phyloP scores from a whole-genome alignment of 768 basidiomycete species.

The Lentinus brumalis region DNA sequence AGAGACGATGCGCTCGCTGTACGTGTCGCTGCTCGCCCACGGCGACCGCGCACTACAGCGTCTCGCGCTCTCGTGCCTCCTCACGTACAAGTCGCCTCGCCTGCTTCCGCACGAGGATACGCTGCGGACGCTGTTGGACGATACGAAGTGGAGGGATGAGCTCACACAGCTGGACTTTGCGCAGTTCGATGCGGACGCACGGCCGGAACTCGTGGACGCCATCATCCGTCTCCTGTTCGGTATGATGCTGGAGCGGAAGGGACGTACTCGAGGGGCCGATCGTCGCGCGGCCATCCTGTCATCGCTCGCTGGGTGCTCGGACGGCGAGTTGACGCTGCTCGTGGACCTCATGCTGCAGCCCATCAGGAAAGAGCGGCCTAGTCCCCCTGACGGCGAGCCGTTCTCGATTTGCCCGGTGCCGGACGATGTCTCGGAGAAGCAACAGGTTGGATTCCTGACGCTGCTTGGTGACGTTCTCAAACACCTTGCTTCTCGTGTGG shows the following conservation, averaged over 20 bases:
- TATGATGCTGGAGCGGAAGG: slow-evolving; percentile 79
- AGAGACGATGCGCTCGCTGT: slow-evolving; percentile 63
- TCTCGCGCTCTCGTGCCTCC: slow-evolving; percentile 73
- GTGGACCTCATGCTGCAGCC: slow-evolving; percentile 88
- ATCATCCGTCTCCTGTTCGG: slow-evolving; percentile 84
- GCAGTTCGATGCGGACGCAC: slow-evolving; percentile 54
- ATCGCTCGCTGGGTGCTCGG: slow-evolving; percentile 66
- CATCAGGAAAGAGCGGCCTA: slow-evolving; percentile 40
- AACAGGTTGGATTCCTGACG: slow-evolving; percentile 82
- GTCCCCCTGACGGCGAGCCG: slow-evolving; percentile 21
- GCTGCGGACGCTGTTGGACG: slow-evolving; percentile 74
- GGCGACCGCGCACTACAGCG: slow-evolving; percentile 81
- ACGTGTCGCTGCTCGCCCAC: slow-evolving; percentile 77
- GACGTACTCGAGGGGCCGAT: slow-evolving; percentile 63
- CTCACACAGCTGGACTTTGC: slow-evolving; percentile 70
- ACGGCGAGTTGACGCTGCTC: slow-evolving; percentile 73
- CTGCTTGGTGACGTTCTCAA: slow-evolving; percentile 84
- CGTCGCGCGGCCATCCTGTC: slow-evolving; percentile 77
- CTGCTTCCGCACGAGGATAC: slow-evolving; percentile 60
- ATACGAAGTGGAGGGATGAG: slow-evolving; percentile 87
- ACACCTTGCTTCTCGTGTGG: slow-evolving; percentile 74
- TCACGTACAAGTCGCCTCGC: slow-evolving; percentile 76
- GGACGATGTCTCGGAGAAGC: slow-evolving; percentile 50
- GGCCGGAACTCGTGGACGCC: slow-evolving; percentile 67
- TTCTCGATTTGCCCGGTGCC: slow-evolving; percentile 37